These are phyloP conservation scores for Yarrowia osloensis DNA, from an alignment of 805 yeast species.

Conservation along the genomic window DNA sequence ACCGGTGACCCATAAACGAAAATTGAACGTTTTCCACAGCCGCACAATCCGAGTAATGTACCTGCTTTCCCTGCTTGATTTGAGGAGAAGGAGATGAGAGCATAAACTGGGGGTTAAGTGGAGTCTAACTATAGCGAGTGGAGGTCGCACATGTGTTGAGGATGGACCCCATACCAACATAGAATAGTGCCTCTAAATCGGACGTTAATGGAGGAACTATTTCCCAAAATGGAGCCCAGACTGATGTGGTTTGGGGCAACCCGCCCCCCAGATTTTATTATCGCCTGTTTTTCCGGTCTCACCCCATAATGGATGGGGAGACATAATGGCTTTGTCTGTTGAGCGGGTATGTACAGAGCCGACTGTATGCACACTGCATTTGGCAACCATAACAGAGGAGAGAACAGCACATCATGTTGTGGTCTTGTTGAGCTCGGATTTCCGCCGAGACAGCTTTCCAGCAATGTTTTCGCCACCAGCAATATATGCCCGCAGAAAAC, in stretches of 20 bases:
- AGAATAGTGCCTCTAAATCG: no score
- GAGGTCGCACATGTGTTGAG: background rate
- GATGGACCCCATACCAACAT: no score
- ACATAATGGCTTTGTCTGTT: background rate
- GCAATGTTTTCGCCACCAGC: background rate
- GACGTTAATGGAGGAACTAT: no score
- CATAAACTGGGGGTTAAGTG: background rate
- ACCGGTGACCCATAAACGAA: background rate
- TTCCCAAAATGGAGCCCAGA: no score
- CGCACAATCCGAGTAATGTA: conserved; percentile 22
- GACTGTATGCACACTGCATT: conserved; percentile 2
- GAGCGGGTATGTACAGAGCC: background rate
- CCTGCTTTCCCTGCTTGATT: background rate
- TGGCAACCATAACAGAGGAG: background rate
- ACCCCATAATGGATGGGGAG: background rate
- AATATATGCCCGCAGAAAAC: background rate
- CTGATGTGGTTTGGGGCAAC: no score
- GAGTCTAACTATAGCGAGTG: background rate
- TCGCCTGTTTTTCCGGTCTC: background rate
- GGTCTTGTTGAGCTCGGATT: background rate
- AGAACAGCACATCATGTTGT: background rate
- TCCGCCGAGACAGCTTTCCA: background rate
- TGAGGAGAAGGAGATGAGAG: background rate
- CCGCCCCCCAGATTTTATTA: background rate
- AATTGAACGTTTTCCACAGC: background rate